Evolutionary conservation across 2,329 filamentous ascomycete genomes (phyloP).

Genomic region (Bipolaris gigantea): DNA sequence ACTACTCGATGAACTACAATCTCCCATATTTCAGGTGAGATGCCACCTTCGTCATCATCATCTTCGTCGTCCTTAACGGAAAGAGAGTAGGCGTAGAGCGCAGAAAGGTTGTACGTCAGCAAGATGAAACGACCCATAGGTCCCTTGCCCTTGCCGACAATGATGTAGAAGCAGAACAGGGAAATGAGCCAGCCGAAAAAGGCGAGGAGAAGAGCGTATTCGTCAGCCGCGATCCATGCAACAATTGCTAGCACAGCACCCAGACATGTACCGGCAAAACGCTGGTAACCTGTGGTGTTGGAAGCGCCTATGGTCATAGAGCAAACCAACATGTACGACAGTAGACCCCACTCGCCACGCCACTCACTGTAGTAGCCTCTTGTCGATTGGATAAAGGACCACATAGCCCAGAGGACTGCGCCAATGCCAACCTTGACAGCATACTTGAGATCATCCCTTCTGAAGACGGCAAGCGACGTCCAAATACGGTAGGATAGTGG

Average conservation of each 20-base stretch:
- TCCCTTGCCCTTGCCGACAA: slow-evolving; percentile 78
- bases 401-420: slow-evolving; percentile 83
- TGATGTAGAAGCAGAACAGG: slow-evolving; percentile 85
- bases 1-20: slow-evolving; percentile 87
- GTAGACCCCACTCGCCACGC: slow-evolving; percentile 93
- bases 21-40: slow-evolving; percentile 79
- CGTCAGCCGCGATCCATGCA: slow-evolving; percentile 75
- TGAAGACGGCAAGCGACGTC: slow-evolving; percentile 58
- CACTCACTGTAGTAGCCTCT: slow-evolving; percentile 81
- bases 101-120: slow-evolving; percentile 93
- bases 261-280: slow-evolving; percentile 83
- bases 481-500: slow-evolving; percentile 55
- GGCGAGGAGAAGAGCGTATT: slow-evolving; percentile 74
- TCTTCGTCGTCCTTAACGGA: slow-evolving; percentile 77
- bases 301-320: slow-evolving; percentile 96
- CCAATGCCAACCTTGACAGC: slow-evolving; percentile 92
- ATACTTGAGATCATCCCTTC: slow-evolving; percentile 71
- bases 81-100: slow-evolving; percentile 90
- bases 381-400: slow-evolving; percentile 79
- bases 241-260: slow-evolving; percentile 75
- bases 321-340: slow-evolving; percentile 98
- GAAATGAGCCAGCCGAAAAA: slow-evolving; percentile 81
- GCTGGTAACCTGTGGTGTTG: slow-evolving; percentile 86
- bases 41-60: slow-evolving; percentile 81
- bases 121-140: slow-evolving; percentile 92